Conservation (phyloP, 805 yeast species). For the Vanderwaltozyma polyspora region DNA sequence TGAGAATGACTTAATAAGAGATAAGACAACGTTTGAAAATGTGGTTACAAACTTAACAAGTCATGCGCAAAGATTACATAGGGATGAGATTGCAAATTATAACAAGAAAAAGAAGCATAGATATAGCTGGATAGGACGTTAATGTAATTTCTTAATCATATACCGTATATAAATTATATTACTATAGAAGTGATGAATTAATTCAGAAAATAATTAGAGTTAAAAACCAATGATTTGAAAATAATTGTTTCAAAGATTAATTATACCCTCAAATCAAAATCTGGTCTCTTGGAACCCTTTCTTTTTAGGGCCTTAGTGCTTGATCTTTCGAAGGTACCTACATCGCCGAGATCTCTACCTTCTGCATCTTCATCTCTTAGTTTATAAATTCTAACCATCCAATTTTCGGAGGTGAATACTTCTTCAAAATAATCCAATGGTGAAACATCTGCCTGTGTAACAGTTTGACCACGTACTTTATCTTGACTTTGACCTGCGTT, state of each 20-base stretch:
- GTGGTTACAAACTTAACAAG: slow-evolving; percentile 88
- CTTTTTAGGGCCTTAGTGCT: slow-evolving; percentile 27
- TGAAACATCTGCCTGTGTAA: slow-evolving; percentile 40
- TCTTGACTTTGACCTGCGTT: slow-evolving; percentile 52
- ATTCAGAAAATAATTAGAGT: no score
- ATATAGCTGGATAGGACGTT: slow-evolving; percentile 11
- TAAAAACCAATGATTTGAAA: no score
- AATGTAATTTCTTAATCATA: background rate
- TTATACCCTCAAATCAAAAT: slow-evolving; percentile 36
- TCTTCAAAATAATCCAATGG: slow-evolving; percentile 76
- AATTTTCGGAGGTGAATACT: slow-evolving; percentile 89
- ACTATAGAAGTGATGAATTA: background rate
- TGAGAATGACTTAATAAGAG: slow-evolving; percentile 40
- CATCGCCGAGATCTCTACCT: slow-evolving; percentile 66
- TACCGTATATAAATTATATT: background rate
- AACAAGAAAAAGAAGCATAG: slow-evolving; percentile 21
- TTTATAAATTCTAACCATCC: slow-evolving; percentile 91
- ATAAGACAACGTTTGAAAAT: slow-evolving; percentile 67
- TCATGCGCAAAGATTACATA: slow-evolving; percentile 69
- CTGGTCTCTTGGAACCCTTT: slow-evolving; percentile 40
- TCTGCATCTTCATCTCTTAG: slow-evolving; percentile 78
- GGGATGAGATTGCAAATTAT: slow-evolving; percentile 33
- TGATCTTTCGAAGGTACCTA: slow-evolving; percentile 40
- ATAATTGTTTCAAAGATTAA: background rate
- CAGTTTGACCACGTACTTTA: slow-evolving; percentile 78